phyloP scores from a whole-genome alignment of 148 eudicot species.

The Linanthus parryae region DNA sequence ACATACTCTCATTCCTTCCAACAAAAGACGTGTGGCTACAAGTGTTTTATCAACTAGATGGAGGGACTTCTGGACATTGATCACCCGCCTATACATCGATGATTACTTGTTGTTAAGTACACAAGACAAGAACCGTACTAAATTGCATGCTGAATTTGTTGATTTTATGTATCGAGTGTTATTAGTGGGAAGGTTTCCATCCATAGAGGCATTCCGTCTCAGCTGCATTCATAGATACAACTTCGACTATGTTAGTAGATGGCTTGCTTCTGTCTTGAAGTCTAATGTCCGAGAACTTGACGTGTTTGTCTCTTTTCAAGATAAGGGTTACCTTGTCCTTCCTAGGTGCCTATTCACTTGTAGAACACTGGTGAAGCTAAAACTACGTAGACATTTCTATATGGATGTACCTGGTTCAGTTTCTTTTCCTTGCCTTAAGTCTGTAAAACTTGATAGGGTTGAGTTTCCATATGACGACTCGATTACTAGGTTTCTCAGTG shows the following conservation, averaged over 20 bases:
- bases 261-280: slow-evolving; percentile 8
- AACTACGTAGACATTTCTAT: not conserved
- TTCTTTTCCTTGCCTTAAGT: slow-evolving; percentile 13
- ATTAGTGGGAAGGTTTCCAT: not conserved
- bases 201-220: slow-evolving; percentile 12
- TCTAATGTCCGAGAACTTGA: slow-evolving; percentile 12
- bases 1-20: slow-evolving; percentile 13
- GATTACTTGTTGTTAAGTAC: slow-evolving; percentile 5
- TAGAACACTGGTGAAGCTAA: slow-evolving; percentile 9
- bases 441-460: not conserved
- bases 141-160: not conserved
- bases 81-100: slow-evolving; percentile 13
- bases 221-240: not conserved
- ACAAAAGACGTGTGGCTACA: slow-evolving; percentile 15
- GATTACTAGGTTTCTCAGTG: slow-evolving; percentile 10
- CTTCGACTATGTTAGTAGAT: not conserved
- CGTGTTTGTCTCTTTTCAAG: not conserved
- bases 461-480: slow-evolving; percentile 1
- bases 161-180: slow-evolving; percentile 9
- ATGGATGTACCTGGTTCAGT: slow-evolving; percentile 8
- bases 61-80: not conserved
- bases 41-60: slow-evolving; percentile 9
- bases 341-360: slow-evolving; percentile 4
- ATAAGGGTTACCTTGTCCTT: not conserved
- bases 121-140: not conserved